A percentile compares a stretch with the other conserved stretches of the same genome.
These are phyloP conservation scores for Gossypium trilobum DNA, from an alignment of 441 rosid genomes.

Conservation along the genomic window DNA sequence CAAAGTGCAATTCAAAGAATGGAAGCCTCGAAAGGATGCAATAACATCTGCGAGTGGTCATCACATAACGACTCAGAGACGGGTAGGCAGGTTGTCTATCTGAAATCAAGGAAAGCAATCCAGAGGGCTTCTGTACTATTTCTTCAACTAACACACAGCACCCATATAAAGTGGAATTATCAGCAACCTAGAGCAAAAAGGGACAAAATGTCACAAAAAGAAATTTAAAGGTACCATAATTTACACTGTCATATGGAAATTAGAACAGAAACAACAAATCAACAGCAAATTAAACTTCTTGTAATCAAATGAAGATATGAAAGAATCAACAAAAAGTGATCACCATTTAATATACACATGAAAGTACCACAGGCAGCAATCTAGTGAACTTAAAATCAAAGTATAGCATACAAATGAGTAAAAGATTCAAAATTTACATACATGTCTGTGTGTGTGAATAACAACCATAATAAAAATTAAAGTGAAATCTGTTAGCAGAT, in stretches of 20 bases:
- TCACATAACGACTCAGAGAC: constrained; percentile 58
- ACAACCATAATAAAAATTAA: neutral
- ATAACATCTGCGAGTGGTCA: constrained; percentile 89
- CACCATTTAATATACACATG: neutral
- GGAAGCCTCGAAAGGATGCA: constrained; percentile 94
- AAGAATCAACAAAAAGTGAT: neutral
- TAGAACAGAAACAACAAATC: neutral
- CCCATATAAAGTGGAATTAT: constrained; percentile 84
- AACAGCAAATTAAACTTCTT: neutral
- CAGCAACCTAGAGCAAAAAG: constrained; percentile 55
- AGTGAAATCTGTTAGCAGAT: neutral
- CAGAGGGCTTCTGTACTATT: constrained; percentile 81
- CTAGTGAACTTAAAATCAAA: neutral
- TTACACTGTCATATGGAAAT: neutral
- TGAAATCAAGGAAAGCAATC: constrained; percentile 74
- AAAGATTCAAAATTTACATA: neutral
- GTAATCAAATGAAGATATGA: neutral
- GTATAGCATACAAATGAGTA: neutral
- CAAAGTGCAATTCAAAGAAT: constrained; percentile 86
- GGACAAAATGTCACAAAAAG: neutral
- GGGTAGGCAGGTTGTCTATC: constrained; percentile 48
- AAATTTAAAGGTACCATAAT: neutral
- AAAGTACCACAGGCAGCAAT: neutral
- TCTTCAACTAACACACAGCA: constrained; percentile 89
- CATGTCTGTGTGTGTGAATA: neutral